Percentiles rank a stretch among this genome's conserved stretches.
Evolutionary conservation across 225 moss, liverwort and hornwort species (phyloP).

Genomic region (Polytrichum commune): DNA sequence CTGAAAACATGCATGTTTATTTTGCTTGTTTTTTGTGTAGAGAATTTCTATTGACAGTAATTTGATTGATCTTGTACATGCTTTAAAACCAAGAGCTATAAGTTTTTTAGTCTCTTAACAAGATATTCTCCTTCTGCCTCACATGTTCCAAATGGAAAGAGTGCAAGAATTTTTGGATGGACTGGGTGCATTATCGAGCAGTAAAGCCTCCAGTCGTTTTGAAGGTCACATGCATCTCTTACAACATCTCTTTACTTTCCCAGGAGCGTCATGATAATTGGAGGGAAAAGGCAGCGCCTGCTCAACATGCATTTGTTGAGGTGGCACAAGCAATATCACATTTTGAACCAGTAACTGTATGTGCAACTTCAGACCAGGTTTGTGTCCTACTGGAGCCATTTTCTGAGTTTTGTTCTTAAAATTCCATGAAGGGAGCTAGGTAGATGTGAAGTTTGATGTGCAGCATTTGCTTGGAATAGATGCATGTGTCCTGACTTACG

Average conservation of each 20-base stretch:
- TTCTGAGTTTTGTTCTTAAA: neutral
- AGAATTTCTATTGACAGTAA: too few species aligned
- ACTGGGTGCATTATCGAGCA: too few species aligned
- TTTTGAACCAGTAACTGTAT: slow-evolving; percentile 91
- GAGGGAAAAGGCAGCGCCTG: slow-evolving; percentile 77
- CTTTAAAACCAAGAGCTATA: too few species aligned
- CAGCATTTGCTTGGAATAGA: too few species aligned
- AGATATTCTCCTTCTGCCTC: too few species aligned
- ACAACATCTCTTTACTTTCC: neutral
- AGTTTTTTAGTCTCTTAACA: too few species aligned
- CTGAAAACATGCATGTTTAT: too few species aligned
- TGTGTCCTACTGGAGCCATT: neutral
- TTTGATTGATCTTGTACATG: too few species aligned
- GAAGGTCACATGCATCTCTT: neutral
- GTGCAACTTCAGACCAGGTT: slow-evolving; percentile 62
- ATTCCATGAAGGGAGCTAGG: slow-evolving; percentile 1
- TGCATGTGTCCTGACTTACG: too few species aligned
- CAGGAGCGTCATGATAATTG: slow-evolving; percentile 88
- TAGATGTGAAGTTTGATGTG: neutral
- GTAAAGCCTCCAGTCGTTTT: too few species aligned
- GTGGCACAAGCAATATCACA: slow-evolving; percentile 86
- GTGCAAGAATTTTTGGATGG: slow-evolving; percentile 1
- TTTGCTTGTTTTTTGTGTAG: too few species aligned
- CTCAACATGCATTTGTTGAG: slow-evolving; percentile 79
- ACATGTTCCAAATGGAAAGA: too few species aligned